Evolutionary conservation across 176 grass and related monocot species (phyloP).

Genomic region (Calamus simplicifolius): DNA sequence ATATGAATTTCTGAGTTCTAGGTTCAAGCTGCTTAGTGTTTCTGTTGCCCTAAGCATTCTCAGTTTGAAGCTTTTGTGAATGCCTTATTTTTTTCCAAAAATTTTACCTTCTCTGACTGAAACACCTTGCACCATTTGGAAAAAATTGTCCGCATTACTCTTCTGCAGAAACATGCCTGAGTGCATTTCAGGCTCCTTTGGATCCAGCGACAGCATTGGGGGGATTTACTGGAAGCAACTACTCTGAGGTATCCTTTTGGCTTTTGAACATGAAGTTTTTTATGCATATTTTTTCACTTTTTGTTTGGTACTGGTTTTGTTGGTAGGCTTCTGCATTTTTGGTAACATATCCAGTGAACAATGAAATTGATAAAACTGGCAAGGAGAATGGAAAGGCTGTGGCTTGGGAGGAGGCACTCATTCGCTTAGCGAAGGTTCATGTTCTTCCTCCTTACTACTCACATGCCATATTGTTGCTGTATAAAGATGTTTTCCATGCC

Average conservation of each 20-base stretch:
- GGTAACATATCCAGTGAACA: conserved; percentile 97
- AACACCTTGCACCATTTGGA: too few species aligned
- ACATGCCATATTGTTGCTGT: too few species aligned
- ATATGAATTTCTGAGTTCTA: too few species aligned
- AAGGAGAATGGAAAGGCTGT: conserved; percentile 66
- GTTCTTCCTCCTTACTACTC: too few species aligned
- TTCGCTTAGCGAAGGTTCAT: conserved; percentile 71
- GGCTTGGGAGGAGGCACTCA: conserved; percentile 88
- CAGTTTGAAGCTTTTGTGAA: too few species aligned
- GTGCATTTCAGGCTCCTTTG: conserved; percentile 69
- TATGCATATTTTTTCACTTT: conserved; percentile 16
- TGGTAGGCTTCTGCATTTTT: conserved; percentile 80
- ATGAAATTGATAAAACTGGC: conserved; percentile 61
- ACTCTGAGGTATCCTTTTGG: conserved; percentile 58
- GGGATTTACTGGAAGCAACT: conserved; percentile 84
- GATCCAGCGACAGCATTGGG: conserved; percentile 87
- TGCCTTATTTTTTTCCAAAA: too few species aligned
- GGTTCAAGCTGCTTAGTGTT: too few species aligned
- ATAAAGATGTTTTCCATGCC: too few species aligned
- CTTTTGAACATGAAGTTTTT: background rate
- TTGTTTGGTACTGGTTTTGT: conserved; percentile 25
- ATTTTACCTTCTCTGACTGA: too few species aligned
- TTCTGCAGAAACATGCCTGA: conserved; percentile 78
- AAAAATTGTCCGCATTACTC: conserved; percentile 70
- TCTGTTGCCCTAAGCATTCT: too few species aligned